A percentile compares a stretch with the other conserved stretches of the same genome.
Conservation (phyloP, 2,329 filamentous ascomycete genomes). For the Pezicula carpinea region DNA sequence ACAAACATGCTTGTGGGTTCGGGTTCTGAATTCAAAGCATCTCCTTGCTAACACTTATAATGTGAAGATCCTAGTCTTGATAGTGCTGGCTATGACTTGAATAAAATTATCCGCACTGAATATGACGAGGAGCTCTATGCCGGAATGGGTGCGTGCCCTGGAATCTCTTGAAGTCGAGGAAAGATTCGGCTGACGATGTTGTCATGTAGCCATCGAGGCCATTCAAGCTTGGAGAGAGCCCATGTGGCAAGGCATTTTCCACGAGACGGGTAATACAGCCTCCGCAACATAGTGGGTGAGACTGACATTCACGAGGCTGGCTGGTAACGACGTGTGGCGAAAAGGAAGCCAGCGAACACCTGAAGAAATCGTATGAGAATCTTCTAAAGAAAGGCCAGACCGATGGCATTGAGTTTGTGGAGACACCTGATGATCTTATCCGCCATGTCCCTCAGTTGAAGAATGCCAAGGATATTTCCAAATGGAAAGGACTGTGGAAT, state of each 20-base stretch:
- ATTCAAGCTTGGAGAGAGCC: conserved; percentile 7
- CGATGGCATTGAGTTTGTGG: conserved; percentile 20
- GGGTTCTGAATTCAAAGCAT: background rate
- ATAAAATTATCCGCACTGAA: conserved; percentile 39
- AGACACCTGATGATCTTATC: conserved; percentile 29
- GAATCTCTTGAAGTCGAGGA: background rate
- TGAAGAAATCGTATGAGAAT: conserved; percentile 23
- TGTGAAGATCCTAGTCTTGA: conserved; percentile 6
- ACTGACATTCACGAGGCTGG: conserved; percentile 1
- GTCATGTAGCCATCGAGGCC: conserved; percentile 4
- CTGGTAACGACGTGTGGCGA: conserved; percentile 5
- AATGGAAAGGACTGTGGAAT: conserved; percentile 45
- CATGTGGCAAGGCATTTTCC: conserved; percentile 7
- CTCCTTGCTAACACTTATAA: background rate
- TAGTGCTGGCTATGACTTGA: conserved; percentile 30
- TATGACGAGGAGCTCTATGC: conserved; percentile 30
- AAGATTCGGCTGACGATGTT: background rate
- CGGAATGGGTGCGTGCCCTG: conserved; percentile 1
- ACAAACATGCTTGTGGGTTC: conserved; percentile 38
- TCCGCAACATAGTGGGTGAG: background rate
- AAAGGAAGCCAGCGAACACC: conserved; percentile 20
- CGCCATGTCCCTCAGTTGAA: conserved; percentile 27
- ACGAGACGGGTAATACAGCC: conserved; percentile 6
- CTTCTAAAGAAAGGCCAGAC: conserved; percentile 3
- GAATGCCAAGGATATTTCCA: conserved; percentile 5